Evolutionary conservation across 2,329 filamentous ascomycete species (phyloP).

Genomic region (Botryosphaeria agaves): DNA sequence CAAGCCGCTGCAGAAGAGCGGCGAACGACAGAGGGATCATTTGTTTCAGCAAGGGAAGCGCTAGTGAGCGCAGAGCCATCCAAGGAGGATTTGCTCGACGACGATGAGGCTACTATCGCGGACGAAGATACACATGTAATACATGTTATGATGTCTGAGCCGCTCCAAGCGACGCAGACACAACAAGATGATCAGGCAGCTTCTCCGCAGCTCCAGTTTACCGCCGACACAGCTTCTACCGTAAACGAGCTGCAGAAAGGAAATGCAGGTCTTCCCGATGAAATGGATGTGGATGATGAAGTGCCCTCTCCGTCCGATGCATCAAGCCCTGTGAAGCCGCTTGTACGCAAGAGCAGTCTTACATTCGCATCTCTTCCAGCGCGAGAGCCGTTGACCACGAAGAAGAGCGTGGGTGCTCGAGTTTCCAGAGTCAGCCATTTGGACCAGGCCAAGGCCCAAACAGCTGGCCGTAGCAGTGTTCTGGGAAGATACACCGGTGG

Average conservation of each 20-base stretch:
- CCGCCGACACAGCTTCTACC: constrained; percentile 14
- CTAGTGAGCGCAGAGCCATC: constrained; percentile 15
- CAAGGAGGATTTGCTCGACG: constrained; percentile 10
- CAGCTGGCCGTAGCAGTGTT: constrained; percentile 46
- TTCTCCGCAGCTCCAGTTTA: constrained; percentile 15
- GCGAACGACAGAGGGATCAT: constrained; percentile 22
- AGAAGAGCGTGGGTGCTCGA: constrained; percentile 63
- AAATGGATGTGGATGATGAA: constrained; percentile 28
- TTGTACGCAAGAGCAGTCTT: constrained; percentile 83
- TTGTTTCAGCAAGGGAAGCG: constrained; percentile 30
- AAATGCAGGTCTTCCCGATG: constrained; percentile 9
- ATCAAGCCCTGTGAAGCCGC: constrained; percentile 57
- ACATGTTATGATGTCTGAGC: too few species aligned
- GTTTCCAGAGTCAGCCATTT: constrained; percentile 63
- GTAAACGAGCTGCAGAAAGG: constrained; percentile 9
- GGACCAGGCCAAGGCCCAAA: constrained; percentile 35
- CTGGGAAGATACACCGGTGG: constrained; percentile 57
- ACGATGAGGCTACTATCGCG: constrained; percentile 5
- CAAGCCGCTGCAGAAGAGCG: constrained; percentile 11
- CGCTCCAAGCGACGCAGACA: constrained; percentile 8
- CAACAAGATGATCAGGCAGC: constrained; percentile 1
- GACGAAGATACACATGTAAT: constrained; percentile 6
- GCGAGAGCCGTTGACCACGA: constrained; percentile 66
- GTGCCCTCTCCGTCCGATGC: constrained; percentile 46
- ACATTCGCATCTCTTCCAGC: constrained; percentile 88